Evolutionary conservation across 1,139 yeast species (phyloP), one percentile per base, ranked within the genome.

Genomic region (Taphrina confusa): DNA sequence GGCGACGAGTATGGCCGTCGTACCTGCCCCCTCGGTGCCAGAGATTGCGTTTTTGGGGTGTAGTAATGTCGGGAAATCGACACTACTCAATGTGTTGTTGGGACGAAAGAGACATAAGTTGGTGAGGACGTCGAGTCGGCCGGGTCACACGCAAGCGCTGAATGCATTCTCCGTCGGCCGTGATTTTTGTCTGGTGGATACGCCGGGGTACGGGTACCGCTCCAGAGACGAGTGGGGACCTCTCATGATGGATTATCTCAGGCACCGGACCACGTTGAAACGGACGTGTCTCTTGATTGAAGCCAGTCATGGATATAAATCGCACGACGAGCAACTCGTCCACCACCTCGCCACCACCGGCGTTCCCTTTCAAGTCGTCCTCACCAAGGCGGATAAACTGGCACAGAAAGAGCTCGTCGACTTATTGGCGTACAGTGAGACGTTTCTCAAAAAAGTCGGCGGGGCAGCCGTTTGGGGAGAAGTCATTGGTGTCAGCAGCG

Each of bases 141-240:
- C 60, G 22, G 60, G 60, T 16, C 54, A 39, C 11, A 56, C 60
- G n/a, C 36, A 46, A 31, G 27, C 44, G 25, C 54, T 56, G 25
- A 56, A 56, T 23, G 60, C 36, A n/a, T 56, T 56, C 31, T n/a
- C 34, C 8, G 60, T 56, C 14, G 60, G 54, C 18, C 31, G 51
- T n/a, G 39, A 30, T 2, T 4, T 56, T 8, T 14, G 28, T 11
- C 47, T 56, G 25, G 54, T 56, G 20, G 60, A 56, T 37, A 31
- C 60, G 4, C 60, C 60, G 9, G 60, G 60, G 2, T 56, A 56
- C 42, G 60, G 60, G 39, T 56, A 16, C 40, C 40, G 50, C 11
- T 33, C 46, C 22, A n/a, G 51, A 8, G 54, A 31, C 11, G 36
- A n/a, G 18, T 46, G 51, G 46, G 60, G 60, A 12, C 25, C 30